These are phyloP conservation scores for Termitomyces sp. DNA, from an alignment of 768 basidiomycete species.

Conservation along the genomic window DNA sequence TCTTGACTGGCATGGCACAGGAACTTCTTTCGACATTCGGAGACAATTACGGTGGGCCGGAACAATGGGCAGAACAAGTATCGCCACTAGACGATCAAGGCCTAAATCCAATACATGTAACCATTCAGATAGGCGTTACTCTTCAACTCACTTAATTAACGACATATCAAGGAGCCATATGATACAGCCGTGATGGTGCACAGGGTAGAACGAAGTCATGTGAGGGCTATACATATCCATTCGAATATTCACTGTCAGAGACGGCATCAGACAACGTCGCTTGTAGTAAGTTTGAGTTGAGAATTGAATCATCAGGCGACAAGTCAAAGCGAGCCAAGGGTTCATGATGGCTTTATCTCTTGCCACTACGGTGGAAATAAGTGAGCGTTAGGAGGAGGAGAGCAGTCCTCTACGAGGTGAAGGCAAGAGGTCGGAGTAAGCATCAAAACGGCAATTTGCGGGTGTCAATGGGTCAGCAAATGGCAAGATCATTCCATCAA, in stretches of 20 bases:
- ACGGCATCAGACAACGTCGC: constrained; percentile 6
- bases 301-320: background rate
- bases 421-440: constrained; percentile 14
- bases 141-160: background rate
- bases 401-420: background rate
- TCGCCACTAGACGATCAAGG: background rate
- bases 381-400: background rate
- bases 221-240: background rate
- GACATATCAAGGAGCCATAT: background rate
- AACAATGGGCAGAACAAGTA: background rate
- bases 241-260: background rate
- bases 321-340: background rate
- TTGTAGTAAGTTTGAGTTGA: background rate
- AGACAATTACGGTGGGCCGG: background rate
- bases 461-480: constrained; percentile 22
- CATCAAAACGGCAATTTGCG: constrained; percentile 21
- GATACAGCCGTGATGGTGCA: constrained; percentile 1
- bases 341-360: background rate
- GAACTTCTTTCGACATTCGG: background rate
- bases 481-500: constrained; percentile 27
- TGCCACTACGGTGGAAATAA: background rate
- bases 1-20: background rate
- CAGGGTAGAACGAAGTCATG: background rate
- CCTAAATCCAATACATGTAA: background rate
- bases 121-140: background rate